A percentile compares a stretch with the other conserved stretches of the same genome.
Evolutionary conservation across 176 grass and related monocot genomes (phyloP).

Genomic region (Zoysia japonica): DNA sequence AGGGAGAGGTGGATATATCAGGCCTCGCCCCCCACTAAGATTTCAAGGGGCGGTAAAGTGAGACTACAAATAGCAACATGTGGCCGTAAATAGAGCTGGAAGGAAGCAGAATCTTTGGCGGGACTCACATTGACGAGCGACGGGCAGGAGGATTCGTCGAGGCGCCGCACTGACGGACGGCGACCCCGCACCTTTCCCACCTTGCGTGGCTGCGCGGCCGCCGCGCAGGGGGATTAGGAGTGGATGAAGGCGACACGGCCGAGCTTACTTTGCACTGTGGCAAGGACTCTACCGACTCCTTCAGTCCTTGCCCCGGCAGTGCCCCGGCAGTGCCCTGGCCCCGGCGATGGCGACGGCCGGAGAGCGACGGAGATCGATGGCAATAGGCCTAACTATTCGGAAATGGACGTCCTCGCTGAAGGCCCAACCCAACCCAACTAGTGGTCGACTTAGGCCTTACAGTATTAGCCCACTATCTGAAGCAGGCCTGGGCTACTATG

Average conservation of each 20-base stretch:
- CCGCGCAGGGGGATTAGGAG: no score
- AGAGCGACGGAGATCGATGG: not conserved
- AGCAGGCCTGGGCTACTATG: no score
- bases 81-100: not conserved
- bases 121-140: not conserved
- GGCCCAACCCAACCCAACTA: no score
- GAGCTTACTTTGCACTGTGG: not conserved
- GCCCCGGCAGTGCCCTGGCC: not conserved
- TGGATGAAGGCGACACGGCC: not conserved
- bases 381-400: not conserved
- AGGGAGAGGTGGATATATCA: not conserved
- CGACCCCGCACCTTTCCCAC: constrained; percentile 22
- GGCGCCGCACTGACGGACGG: not conserved
- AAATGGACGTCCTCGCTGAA: no score
- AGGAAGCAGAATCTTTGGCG: constrained; percentile 23
- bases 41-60: not conserved
- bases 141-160: constrained; percentile 1
- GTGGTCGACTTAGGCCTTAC: not conserved
- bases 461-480: no score
- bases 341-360: constrained; percentile 14
- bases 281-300: not conserved
- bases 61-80: not conserved
- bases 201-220: not conserved
- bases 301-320: not conserved
- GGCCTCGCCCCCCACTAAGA: constrained; percentile 5